Evolutionary conservation across 352 stramenopile species (phyloP).

Genomic region (Elongisporangium prolatum): DNA sequence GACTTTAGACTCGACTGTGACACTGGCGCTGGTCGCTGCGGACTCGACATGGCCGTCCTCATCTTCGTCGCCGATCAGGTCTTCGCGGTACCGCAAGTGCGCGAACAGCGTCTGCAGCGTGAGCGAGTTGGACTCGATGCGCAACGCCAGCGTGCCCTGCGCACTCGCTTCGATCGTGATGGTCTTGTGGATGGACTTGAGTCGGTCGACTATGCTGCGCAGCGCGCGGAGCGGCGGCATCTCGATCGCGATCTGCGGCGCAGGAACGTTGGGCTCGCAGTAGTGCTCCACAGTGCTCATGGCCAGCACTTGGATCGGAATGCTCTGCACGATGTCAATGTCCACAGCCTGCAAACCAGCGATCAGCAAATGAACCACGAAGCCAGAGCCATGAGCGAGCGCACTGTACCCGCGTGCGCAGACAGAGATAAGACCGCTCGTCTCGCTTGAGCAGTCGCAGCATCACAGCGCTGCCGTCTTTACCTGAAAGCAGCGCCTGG

Average conservation of each 20-base stretch:
- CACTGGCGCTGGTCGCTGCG: constrained; percentile 50
- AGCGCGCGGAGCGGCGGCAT: constrained; percentile 66
- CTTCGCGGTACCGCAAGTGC: constrained; percentile 63
- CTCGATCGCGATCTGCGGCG: constrained; percentile 76
- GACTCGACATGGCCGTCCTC: constrained; percentile 23
- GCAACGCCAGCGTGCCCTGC: constrained; percentile 57
- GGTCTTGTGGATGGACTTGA: constrained; percentile 71
- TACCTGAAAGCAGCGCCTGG: constrained; percentile 68
- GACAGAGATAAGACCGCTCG: constrained; percentile 64
- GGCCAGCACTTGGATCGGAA: constrained; percentile 74
- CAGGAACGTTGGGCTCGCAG: constrained; percentile 66
- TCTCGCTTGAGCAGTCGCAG: constrained; percentile 80
- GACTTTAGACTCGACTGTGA: constrained; percentile 77
- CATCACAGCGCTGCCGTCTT: constrained; percentile 75
- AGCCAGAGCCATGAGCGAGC: background rate
- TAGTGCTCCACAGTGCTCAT: constrained; percentile 75
- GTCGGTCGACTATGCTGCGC: constrained; percentile 64
- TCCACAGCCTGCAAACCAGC: constrained; percentile 45
- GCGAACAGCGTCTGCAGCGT: constrained; percentile 77
- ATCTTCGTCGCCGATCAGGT: constrained; percentile 55
- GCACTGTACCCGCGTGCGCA: constrained; percentile 41
- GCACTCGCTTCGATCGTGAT: constrained; percentile 75
- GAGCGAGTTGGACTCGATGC: constrained; percentile 64
- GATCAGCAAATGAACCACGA: background rate
- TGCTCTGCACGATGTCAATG: constrained; percentile 84